Evolutionary conservation across 2,329 filamentous ascomycete species (phyloP).

Genomic region (Calonectria naviculata): DNA sequence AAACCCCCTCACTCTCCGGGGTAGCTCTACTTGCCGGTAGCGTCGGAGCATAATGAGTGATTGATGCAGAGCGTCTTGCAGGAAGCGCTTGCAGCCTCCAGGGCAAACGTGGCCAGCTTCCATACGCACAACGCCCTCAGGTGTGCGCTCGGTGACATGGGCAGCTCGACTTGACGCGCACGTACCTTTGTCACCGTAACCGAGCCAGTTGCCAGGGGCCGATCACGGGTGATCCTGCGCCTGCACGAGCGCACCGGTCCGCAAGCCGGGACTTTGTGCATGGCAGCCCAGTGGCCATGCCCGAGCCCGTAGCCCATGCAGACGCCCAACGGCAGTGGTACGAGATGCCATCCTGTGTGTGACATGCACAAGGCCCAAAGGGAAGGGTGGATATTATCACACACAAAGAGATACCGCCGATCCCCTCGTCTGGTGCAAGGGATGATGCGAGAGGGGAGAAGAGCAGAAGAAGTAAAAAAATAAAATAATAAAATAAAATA

Average conservation of each 20-base stretch:
- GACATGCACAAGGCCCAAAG: slow-evolving; percentile 36
- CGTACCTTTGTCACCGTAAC: slow-evolving; percentile 26
- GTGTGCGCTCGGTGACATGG: slow-evolving; percentile 30
- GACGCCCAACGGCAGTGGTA: slow-evolving; percentile 33
- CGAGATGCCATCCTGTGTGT: slow-evolving; percentile 33
- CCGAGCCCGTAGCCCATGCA: slow-evolving; percentile 31
- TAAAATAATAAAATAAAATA: not conserved
- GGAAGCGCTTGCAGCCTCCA: slow-evolving; percentile 20
- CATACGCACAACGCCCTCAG: slow-evolving; percentile 37
- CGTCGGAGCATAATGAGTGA: slow-evolving; percentile 11
- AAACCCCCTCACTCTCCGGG: slow-evolving; percentile 1
- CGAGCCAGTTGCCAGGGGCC: slow-evolving; percentile 40
- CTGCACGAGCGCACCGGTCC: slow-evolving; percentile 51
- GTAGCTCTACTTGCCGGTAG: slow-evolving; percentile 11
- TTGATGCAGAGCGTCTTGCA: slow-evolving; percentile 9
- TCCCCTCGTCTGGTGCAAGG: slow-evolving; percentile 33
- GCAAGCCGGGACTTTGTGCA: slow-evolving; percentile 35
- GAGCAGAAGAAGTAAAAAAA: not conserved
- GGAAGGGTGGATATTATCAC: slow-evolving; percentile 33
- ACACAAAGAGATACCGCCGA: slow-evolving; percentile 27
- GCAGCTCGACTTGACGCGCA: slow-evolving; percentile 21
- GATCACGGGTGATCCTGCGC: slow-evolving; percentile 49
- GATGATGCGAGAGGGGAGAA: slow-evolving; percentile 19
- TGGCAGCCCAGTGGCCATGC: slow-evolving; percentile 20
- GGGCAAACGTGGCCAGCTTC: slow-evolving; percentile 43